Evolutionary conservation across 768 basidiomycete genomes (phyloP).

Genomic region (Trametes sanguinea): DNA sequence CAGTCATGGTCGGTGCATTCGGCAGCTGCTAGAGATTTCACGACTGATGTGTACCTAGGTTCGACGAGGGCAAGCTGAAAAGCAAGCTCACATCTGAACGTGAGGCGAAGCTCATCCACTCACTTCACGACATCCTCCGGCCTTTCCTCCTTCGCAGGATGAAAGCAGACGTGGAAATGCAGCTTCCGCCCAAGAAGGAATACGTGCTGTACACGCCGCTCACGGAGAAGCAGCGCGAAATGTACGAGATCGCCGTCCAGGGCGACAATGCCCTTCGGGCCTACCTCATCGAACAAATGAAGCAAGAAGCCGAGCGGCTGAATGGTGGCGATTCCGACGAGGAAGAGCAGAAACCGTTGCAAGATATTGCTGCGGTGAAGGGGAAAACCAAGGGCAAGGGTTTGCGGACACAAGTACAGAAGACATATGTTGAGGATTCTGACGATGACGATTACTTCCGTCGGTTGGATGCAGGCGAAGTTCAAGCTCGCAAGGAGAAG

Average conservation of each 20-base stretch:
- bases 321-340: constrained; percentile 34
- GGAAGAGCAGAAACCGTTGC: constrained; percentile 32
- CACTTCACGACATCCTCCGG: constrained; percentile 88
- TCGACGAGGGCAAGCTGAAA: constrained; percentile 69
- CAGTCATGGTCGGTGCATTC: constrained; percentile 69
- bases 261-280: constrained; percentile 59
- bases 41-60: constrained; percentile 46
- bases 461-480: constrained; percentile 52
- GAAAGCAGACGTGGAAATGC: constrained; percentile 80
- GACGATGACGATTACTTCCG: constrained; percentile 71
- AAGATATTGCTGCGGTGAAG: constrained; percentile 29
- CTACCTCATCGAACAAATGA: constrained; percentile 41
- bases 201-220: constrained; percentile 93
- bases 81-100: constrained; percentile 56
- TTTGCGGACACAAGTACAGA: constrained; percentile 26
- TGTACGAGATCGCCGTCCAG: constrained; percentile 79
- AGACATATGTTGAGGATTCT: constrained; percentile 54
- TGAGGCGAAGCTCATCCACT: constrained; percentile 66
- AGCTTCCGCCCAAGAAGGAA: constrained; percentile 89
- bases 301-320: constrained; percentile 32
- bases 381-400: constrained; percentile 33
- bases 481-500: constrained; percentile 40
- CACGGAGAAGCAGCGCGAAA: constrained; percentile 76
- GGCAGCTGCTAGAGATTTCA: constrained; percentile 24
- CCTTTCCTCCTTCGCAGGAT: constrained; percentile 93